Base-by-base conservation (phyloP, 495 filamentous ascomycete species). In the Polyplosphaeria fusca region DNA sequence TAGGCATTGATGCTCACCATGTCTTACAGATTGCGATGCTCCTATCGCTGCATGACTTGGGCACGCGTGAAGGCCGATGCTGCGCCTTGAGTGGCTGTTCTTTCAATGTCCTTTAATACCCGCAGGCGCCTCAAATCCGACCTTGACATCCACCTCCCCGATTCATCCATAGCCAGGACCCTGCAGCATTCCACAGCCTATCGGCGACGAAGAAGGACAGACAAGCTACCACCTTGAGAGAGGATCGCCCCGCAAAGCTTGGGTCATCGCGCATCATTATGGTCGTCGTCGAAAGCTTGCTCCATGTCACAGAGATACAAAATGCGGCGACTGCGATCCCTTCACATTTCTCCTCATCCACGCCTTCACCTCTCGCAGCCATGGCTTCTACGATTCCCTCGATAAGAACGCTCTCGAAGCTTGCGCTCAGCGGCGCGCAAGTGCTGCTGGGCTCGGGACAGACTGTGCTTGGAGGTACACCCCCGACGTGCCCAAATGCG, bases 401-500 rank as follows among this genome's bases (percentile, higher is more conserved):
- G 19, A 4, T 65, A 19, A 38, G 58, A 30, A 52, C 62, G 40
- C 39, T 65, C n/a, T 53, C 52, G 22, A 65, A 65, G 62, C 5
- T 65, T 24, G 62, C 58, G 4, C n/a, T 65, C 18, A 49, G 52
- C 40, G 62, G 62, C n/a, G 62, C 48, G 24, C 57, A 61, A 35
- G 16, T 65, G 27, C 39, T 65, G 43, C 62, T 65, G 4, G 62
- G 62, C 9, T 22, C 20, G 18, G 63, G 54, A 11, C 49, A 60
- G 19, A 58, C 24, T 3, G 63, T 59, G 26, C 43, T 55, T 23
- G 58, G 60, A 23, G 59, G 66, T 1, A 47, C 60, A 19, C 54
- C 58, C 1, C 38, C 47, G 19, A 48, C 49, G 4, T 86, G 82
- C 61, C 53, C 74, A 11, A 73, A 73, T 18, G 65, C 76, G 0